Evolutionary conservation across 2,329 filamentous ascomycete species (phyloP), one percentile per base, ranked within the genome.

Genomic region (Ceratocystiopsis brevicomis): DNA sequence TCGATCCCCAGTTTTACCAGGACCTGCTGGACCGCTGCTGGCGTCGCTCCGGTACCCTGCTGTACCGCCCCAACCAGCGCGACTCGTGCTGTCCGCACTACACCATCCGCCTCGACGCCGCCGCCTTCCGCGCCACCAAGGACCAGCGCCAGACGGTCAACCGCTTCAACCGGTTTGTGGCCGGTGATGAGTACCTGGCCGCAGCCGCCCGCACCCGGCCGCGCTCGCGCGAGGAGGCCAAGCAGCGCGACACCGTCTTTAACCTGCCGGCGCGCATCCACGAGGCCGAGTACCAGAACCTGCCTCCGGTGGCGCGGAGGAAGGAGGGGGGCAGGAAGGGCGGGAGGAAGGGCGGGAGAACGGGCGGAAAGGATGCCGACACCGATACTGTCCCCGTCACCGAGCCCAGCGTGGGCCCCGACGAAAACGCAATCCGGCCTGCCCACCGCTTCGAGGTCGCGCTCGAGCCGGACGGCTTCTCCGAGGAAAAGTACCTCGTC

Each of bases 31-130:
- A 86, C 57, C 73, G 80, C 50, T 81, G 78, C 48, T 90, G 81
- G 81, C 78, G 83, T 57, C 71, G 81, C 49, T 86, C 76, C 35
- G 76, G 72, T 15, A 73, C 63, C 25, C 64, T 85, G 10, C 64
- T 90, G 40, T 90, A 90, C 60, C 76, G 83, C 47, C 82, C 83
- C 14, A 80, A 90, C 58, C 77, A 84, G 53, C 70, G 71, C 46
- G 68, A 76, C 45, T 82, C 85, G 48, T 98, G 90, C 55, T 98
- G 90, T 58, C 86, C 87, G 38, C 86, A 95, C 55, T 96, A 88
- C 57, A 86, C 81, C 1, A 77, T 90, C 43, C 75, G 81, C 39
- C 65, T 87, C 17, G 79, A 84, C 52, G 73, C 75, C 19, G 58
- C 64, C 39, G 61, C 67, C 36, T 82, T 81, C 59, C 76, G 71